Base-by-base conservation (phyloP, 371 early-diverging fungal species). In the Saksenaea vasiformis region DNA sequence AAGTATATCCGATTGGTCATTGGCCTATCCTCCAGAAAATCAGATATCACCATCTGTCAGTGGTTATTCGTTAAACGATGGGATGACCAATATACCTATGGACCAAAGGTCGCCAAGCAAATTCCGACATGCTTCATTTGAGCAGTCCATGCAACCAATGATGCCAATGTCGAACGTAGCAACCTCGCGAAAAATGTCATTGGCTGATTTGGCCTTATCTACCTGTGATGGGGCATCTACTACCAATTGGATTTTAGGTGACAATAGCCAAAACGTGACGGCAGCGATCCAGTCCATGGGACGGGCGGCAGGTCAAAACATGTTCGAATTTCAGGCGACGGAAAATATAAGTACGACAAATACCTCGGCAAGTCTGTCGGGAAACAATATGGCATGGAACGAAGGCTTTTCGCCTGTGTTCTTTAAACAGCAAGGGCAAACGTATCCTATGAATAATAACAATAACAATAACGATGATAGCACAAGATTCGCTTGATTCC, bases 141-240 rank as follows among this genome's bases (percentile, higher is more conserved):
- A 47, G 22, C 51, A 47, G 22, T 47, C 51, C 22, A 47, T 47
- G 51, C 51, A 47, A 47, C 51, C 51, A 19, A 22, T 47, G 22
- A 11, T 22, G 4, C 24, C 51, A n/a, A 47, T 47, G 51, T 19
- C 51, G 7, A 47, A 47, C 22, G 22, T 47, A 22, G 51, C 51
- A 5, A 47, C 60, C 0, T 27, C 56, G 10, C 66, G 66, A 13
- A 62, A 62, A n/a, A 63, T 70, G 66, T 63, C 66, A 1, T 38
- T 70, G 15, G 70, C 70, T 4, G 70, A 70, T 22, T 39, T 70
- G 17, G 55, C 70, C 14, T 13, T 60, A 14, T 66, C 70, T 11
- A 70, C 65, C 0, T 66, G 70, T 35, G 70, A 70, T 38, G 70
- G 70, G 11, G 64, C 60, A 2, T 70, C 70, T 0, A 53, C 64